Base-by-base conservation (phyloP, 345 rosid genomes). In the Nephelium lappaceum region DNA sequence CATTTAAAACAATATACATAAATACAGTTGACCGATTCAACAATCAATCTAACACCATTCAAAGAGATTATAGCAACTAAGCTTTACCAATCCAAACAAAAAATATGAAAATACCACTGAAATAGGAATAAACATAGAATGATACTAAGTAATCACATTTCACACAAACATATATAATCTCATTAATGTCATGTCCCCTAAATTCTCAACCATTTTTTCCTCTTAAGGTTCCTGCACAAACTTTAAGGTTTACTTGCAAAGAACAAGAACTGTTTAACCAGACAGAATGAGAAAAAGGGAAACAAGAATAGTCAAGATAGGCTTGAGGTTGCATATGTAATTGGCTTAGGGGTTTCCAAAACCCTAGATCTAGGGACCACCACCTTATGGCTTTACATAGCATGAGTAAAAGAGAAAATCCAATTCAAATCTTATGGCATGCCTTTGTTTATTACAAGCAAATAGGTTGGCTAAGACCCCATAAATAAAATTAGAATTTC, bases 341-440 rank as follows among this genome's bases (percentile, higher is more conserved):
- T 75, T 77, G 85, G 83, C 71, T 77, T 78, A 84, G 82, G 83
- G 72, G 86, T 88, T 84, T 78, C 83, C 79, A 72, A 83, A 79
- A 86, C 87, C 91, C 85, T 80, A 87, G 86, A 84, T 63, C 74
- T 61, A 8, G 87, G 97, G 96, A 95, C 95, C 97, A 91, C 89
- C 27, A 18, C 61, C 80, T 89, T 84, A 86, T 78, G 81, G 88
- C 86, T 91, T 82, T 83, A 84, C 88, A 84, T 77, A 82, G 67
- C 90, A 86, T 81, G 88, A 85, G 69, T 82, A 85, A 73, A 39
- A 79, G 90, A 84, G 92, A 86, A 87, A 83, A 76, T 78, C 88
- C 88, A 85, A 79, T 80, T 81, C 75, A 87, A 86, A 87, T 86
- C 78, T 77, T 83, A 76, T 71, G 75, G 91, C 95, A 90, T 91